Evolutionary conservation across 176 grass and related monocot species (phyloP).

Genomic region (Oryza rufipogon): DNA sequence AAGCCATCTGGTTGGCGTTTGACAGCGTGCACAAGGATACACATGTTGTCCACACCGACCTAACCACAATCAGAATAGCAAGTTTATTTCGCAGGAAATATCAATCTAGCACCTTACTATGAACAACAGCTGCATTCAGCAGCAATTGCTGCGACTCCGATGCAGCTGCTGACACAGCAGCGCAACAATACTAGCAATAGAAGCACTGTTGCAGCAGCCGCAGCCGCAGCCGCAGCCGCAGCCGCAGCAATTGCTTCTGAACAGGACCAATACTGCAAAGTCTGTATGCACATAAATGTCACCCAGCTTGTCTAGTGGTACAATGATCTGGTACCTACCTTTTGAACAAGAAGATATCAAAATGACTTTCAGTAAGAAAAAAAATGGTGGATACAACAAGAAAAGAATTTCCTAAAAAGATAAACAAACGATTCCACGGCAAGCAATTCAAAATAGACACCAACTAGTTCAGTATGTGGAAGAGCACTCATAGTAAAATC

Average conservation of each 20-base stretch:
- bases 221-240: too few species aligned
- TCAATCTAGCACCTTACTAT: not conserved
- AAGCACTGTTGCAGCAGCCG: too few species aligned
- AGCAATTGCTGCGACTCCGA: too few species aligned
- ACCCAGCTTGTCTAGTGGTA: slow-evolving; percentile 12
- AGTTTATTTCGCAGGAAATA: slow-evolving; percentile 31
- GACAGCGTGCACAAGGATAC: slow-evolving; percentile 94
- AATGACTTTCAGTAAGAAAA: slow-evolving; percentile 1
- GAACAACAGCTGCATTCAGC: too few species aligned
- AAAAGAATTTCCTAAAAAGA: slow-evolving; percentile 24
- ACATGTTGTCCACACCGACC: slow-evolving; percentile 99
- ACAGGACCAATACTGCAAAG: not conserved
- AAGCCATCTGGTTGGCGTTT: slow-evolving; percentile 74
- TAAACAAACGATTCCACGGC: not conserved
- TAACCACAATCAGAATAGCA: slow-evolving; percentile 41
- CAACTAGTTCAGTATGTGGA: slow-evolving; percentile 25
- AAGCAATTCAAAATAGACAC: slow-evolving; percentile 20
- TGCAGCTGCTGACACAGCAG: too few species aligned
- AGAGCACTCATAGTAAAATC: not conserved
- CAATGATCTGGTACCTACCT: slow-evolving; percentile 29
- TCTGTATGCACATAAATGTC: not conserved
- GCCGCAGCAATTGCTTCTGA: too few species aligned
- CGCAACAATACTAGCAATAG: too few species aligned
- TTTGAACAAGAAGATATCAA: slow-evolving; percentile 26
- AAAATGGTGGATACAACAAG: slow-evolving; percentile 14